These are phyloP conservation scores for Ampelomyces quisqualis DNA, from an alignment of 2,329 filamentous ascomycete genomes.

Conservation along the genomic window DNA sequence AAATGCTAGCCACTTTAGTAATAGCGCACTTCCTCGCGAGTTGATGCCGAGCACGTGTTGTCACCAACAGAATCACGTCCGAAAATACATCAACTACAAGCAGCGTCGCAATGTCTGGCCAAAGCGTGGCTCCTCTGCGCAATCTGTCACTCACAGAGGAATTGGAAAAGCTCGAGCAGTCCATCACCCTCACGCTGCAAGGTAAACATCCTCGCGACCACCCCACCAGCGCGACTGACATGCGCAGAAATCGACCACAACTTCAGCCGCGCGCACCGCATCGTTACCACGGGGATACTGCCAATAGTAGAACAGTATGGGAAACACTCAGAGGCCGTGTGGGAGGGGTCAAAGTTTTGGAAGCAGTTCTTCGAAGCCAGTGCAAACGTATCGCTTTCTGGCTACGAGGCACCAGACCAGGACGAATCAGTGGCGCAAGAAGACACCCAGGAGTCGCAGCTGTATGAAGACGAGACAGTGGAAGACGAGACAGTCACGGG, in stretches of 20 bases:
- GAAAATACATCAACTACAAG: neutral
- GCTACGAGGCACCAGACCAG: constrained; percentile 77
- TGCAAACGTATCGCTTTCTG: constrained; percentile 92
- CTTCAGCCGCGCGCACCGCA: constrained; percentile 93
- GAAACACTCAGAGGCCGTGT: constrained; percentile 88
- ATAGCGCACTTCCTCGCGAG: neutral
- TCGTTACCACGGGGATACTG: constrained; percentile 89
- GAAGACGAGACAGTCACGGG: constrained; percentile 33
- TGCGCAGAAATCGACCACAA: constrained; percentile 91
- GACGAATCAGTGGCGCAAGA: constrained; percentile 57
- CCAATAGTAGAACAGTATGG: constrained; percentile 94
- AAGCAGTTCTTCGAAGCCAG: constrained; percentile 99
- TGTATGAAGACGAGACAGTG: constrained; percentile 50
- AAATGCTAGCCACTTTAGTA: too few relatives aligned
- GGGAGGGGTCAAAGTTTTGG: constrained; percentile 99
- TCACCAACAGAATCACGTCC: neutral
- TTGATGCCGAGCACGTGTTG: neutral
- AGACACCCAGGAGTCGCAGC: constrained; percentile 40
- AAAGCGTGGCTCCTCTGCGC: constrained; percentile 51
- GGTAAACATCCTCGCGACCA: constrained; percentile 49
- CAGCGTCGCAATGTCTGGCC: constrained; percentile 52
- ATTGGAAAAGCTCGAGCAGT: constrained; percentile 92
- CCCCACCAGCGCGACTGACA: constrained; percentile 31
- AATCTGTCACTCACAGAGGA: constrained; percentile 86
- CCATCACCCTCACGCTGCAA: constrained; percentile 93